phyloP scores from a whole-genome alignment of 352 stramenopile species.

The Phytophthora tentaculata region DNA sequence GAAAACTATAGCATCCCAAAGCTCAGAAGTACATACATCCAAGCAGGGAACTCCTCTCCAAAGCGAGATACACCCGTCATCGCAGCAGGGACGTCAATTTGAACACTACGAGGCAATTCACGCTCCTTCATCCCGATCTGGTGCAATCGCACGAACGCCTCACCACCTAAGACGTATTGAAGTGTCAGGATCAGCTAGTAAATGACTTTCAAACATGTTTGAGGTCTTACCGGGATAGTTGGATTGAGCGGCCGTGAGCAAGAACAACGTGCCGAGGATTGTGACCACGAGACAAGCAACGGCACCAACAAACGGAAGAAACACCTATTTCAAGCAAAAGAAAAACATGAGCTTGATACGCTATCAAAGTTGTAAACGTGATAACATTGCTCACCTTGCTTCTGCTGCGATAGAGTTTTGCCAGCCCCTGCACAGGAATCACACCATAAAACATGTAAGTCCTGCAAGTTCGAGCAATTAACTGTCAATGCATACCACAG shows the following conservation, averaged over 20 bases:
- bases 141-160: conserved; percentile 72
- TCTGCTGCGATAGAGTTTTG: conserved; percentile 72
- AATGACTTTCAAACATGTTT: too few relatives aligned
- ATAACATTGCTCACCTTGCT: conserved; percentile 54
- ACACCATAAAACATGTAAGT: neutral
- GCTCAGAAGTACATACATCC: conserved; percentile 54
- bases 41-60: conserved; percentile 76
- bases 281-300: conserved; percentile 58
- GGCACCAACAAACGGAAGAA: conserved; percentile 59
- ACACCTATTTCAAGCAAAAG: conserved; percentile 42
- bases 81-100: conserved; percentile 94
- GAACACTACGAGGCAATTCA: conserved; percentile 53
- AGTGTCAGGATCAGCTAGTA: conserved; percentile 13
- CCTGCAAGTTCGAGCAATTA: neutral
- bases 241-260: conserved; percentile 74
- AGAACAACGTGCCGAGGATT: conserved; percentile 50
- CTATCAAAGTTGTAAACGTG: too few relatives aligned
- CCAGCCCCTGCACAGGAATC: conserved; percentile 46
- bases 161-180: conserved; percentile 47
- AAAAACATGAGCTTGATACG: neutral
- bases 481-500: conserved; percentile 83
- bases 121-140: conserved; percentile 42
- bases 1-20: too few relatives aligned
- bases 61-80: conserved; percentile 95
- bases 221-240: conserved; percentile 96